Evolutionary conservation across 2,329 filamentous ascomycete species (phyloP).

Genomic region (Pseudogymnoascus destructans): DNA sequence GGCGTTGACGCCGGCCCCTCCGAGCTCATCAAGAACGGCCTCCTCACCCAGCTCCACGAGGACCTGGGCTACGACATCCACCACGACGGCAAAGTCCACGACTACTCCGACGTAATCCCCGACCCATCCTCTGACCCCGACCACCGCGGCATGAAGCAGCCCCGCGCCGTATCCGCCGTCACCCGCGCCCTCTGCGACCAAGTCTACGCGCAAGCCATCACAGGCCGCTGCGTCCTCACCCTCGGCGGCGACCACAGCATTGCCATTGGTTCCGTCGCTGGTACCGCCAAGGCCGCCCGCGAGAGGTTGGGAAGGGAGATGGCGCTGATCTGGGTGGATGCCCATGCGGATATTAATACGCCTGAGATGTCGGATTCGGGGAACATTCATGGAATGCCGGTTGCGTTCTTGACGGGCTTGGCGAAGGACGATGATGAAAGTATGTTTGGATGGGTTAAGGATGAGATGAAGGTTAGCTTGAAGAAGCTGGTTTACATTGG

Average conservation of each 20-base stretch:
- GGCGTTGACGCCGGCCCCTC: slow-evolving; percentile 85
- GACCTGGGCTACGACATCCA: slow-evolving; percentile 83
- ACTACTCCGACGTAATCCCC: slow-evolving; percentile 65
- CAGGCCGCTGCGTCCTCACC: slow-evolving; percentile 80
- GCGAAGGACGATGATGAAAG: slow-evolving; percentile 47
- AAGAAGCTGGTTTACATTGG: slow-evolving; percentile 96
- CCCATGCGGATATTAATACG: slow-evolving; percentile 94
- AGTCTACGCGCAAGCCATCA: slow-evolving; percentile 72
- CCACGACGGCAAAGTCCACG: slow-evolving; percentile 71
- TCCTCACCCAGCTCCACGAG: slow-evolving; percentile 68
- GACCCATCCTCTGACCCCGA: slow-evolving; percentile 60
- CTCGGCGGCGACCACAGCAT: slow-evolving; percentile 94
- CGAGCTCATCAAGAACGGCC: slow-evolving; percentile 76
- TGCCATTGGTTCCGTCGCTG: slow-evolving; percentile 84
- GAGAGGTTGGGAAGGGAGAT: slow-evolving; percentile 74
- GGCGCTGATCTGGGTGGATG: slow-evolving; percentile 97
- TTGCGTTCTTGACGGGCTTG: slow-evolving; percentile 79
- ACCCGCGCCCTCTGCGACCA: slow-evolving; percentile 68
- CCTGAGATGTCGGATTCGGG: slow-evolving; percentile 81
- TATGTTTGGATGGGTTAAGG: slow-evolving; percentile 78
- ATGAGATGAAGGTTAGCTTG: slow-evolving; percentile 54
- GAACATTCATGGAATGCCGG: slow-evolving; percentile 97
- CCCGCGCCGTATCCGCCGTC: slow-evolving; percentile 71
- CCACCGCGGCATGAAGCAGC: slow-evolving; percentile 89
- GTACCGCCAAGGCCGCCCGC: slow-evolving; percentile 71